Evolutionary conservation across 768 basidiomycete species (phyloP), one percentile per base, ranked within the genome.

Genomic region (Termitomyces sp.): DNA sequence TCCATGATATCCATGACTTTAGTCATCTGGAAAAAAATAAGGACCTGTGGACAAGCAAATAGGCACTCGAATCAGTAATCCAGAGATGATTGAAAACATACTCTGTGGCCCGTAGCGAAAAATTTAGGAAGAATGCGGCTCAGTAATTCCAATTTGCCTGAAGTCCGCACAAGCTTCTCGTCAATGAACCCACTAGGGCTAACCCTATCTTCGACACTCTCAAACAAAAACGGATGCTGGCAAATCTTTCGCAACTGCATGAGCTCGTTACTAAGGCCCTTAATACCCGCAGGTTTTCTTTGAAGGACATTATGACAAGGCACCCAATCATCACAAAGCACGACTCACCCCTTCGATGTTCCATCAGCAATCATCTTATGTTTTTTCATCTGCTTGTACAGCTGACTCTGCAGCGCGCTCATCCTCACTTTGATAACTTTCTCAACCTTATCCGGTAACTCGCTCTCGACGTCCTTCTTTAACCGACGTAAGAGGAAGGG

Each of bases 21-120:
- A 16, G 95, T 98, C 97, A 98, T 98, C 74, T 99, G 97, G 87
- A 98, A 98, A 85, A 99, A 98, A 65, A 99, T 98, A 56, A 99
- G 85, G 46, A 96, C 92, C 90, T 94, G 61, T 0, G 56, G n/a
- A 27, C 39, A 46, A 32, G 56, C 49, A 44, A 56, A 39, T 50
- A 22, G 55, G n/a, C 50, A 59, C 43, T 53, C 43, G 20, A 42
- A 53, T 55, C 53, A 8, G 47, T 57, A 51, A 26, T 46, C 34
- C 44, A n/a, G 43, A 26, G 8, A 44, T 22, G 47, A 32, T 27
- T 5, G 54, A 41, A 12, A 36, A 63, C 82, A 47, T 67, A 92
- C 92, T 68, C 95, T 86, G 75, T 98, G 97, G 4, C 88, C 90
- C 6, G 91, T 93, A 6, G 82, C 73, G 65, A 98, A 98, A 65